Base-by-base conservation (phyloP, 805 yeast species). In the Yarrowia alimentaria region DNA sequence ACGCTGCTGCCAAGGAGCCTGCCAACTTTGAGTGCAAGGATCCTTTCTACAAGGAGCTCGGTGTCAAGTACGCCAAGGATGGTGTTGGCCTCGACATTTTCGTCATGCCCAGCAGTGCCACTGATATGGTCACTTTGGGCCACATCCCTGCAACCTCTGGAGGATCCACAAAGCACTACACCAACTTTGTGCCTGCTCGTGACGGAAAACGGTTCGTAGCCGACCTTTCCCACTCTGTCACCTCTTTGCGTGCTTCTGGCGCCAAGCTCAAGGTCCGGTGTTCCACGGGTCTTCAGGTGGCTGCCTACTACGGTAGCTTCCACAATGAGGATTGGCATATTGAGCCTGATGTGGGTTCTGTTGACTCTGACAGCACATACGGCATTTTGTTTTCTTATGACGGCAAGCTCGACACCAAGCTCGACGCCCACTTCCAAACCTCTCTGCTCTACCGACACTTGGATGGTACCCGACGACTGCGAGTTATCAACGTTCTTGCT, bases 401-500 rank as follows among this genome's bases (percentile, higher is more conserved):
- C 61, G 88, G 88, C 3, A 79, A 79, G 54, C 70, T 88, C 25
- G 78, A 81, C 53, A 72, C 84, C 1, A 79, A 79, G 54, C 73
- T 76, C 29, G 96, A 89, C 64, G 85, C 87, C 17, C 93, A 88
- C 64, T 87, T 91, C 71, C 99, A 93, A 67, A 84, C 86, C 1
- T 97, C 98, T 0, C 58, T 93, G 20, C 69, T 93, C 51, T 91
- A 89, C 64, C 90, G 97, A 0, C 85, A 88, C 38, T 61, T 73
- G 2, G 73, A 74, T 40, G 99, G 99, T 17, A 67, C 73, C 7
- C 72, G 97, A 57, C 83, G 86, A 59, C 91, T 93, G 12, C 76
- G 99, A 55, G 89, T 89, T n/a, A 76, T 85, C 42, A 93, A 93
- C 61, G 70, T 80, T 52, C 83, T 84, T n/a, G 78, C 86, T 38